These are phyloP conservation scores for Millerago galiae DNA, from an alignment of 805 yeast genomes.

Conservation along the genomic window DNA sequence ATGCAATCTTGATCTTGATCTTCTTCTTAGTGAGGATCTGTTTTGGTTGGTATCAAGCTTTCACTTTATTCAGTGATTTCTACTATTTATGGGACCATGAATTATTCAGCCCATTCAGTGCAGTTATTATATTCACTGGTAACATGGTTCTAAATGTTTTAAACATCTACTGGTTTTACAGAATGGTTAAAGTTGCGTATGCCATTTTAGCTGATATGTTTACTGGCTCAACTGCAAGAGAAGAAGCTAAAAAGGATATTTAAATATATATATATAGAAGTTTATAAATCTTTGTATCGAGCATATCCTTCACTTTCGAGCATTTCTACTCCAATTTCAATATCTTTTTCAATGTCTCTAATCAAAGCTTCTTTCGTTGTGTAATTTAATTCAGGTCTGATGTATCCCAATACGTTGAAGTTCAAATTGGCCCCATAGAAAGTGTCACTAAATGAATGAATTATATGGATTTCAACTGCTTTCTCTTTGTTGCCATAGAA, in stretches of 20 bases:
- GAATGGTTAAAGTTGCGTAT: constrained; percentile 62
- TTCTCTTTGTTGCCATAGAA: constrained; percentile 73
- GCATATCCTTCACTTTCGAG: constrained; percentile 38
- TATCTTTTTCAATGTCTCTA: constrained; percentile 76
- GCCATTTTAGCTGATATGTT: constrained; percentile 32
- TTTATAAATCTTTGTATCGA: constrained; percentile 22
- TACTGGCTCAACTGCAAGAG: constrained; percentile 19
- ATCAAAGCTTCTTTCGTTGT: constrained; percentile 78
- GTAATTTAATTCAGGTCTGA: constrained; percentile 86
- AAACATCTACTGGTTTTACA: constrained; percentile 73
- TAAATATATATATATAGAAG: background rate
- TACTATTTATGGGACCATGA: constrained; percentile 27
- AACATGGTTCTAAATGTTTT: constrained; percentile 54
- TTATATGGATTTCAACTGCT: constrained; percentile 82
- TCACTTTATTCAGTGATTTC: constrained; percentile 38
- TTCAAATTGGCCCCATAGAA: constrained; percentile 81
- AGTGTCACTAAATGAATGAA: constrained; percentile 58
- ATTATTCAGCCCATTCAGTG: constrained; percentile 40
- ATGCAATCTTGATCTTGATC: constrained; percentile 51
- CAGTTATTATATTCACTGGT: constrained; percentile 26
- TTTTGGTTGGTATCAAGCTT: constrained; percentile 73
- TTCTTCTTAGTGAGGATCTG: constrained; percentile 68
- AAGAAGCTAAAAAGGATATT: constrained; percentile 22
- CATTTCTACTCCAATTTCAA: constrained; percentile 52
- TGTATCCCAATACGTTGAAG: constrained; percentile 75